Conservation (phyloP, 2,329 filamentous ascomycete species). For the Monosporascus sp. region DNA sequence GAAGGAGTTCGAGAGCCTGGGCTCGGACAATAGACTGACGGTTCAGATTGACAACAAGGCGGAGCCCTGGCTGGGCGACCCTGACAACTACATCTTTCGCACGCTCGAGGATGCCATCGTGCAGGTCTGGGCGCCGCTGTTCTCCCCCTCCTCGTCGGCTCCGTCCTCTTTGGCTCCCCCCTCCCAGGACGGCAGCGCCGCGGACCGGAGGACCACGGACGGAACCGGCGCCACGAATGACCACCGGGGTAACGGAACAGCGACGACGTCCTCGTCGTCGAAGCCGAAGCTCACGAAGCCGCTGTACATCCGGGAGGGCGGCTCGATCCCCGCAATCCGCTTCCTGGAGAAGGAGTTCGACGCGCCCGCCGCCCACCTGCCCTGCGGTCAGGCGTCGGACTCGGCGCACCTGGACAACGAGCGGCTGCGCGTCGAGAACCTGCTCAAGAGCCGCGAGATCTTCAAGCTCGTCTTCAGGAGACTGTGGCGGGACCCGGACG, state of each 20-base stretch:
- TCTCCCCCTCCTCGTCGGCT: slow-evolving; percentile 17
- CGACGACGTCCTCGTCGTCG: slow-evolving; percentile 7
- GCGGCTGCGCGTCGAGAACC: slow-evolving; percentile 77
- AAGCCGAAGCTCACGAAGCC: slow-evolving; percentile 52
- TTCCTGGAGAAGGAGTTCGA: slow-evolving; percentile 93
- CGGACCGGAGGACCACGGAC: neutral
- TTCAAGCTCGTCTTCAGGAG: slow-evolving; percentile 79
- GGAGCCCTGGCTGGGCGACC: slow-evolving; percentile 93
- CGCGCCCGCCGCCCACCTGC: slow-evolving; percentile 85
- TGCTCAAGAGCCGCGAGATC: slow-evolving; percentile 88
- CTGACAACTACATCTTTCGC: slow-evolving; percentile 82
- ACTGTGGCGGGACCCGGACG: slow-evolving; percentile 33
- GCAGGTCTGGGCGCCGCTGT: slow-evolving; percentile 69
- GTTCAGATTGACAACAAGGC: slow-evolving; percentile 88
- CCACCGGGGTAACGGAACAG: slow-evolving; percentile 10
- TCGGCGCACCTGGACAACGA: slow-evolving; percentile 94
- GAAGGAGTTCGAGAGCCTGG: slow-evolving; percentile 65
- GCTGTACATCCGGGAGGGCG: slow-evolving; percentile 91
- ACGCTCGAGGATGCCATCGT: slow-evolving; percentile 82
- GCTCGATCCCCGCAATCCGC: slow-evolving; percentile 88
- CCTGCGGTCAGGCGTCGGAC: slow-evolving; percentile 92
- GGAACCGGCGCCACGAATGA: slow-evolving; percentile 4
- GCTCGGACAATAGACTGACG: slow-evolving; percentile 73
- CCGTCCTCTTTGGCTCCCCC: neutral
- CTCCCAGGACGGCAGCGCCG: neutral